Base-by-base conservation (phyloP, 768 basidiomycete genomes). In the Pisolithus orientalis region DNA sequence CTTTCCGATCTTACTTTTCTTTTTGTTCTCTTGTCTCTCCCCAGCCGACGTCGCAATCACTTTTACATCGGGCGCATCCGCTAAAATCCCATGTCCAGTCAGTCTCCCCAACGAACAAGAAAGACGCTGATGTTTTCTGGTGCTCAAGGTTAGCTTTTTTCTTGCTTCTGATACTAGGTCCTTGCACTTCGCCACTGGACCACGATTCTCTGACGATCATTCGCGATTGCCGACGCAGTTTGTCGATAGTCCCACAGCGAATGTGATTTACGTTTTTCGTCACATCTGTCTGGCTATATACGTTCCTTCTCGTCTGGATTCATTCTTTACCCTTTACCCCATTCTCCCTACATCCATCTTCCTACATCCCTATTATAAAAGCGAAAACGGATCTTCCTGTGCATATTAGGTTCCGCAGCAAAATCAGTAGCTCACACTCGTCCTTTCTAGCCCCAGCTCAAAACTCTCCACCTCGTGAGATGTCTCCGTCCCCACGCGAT, bases 81-180 rank as follows among this genome's bases (percentile, higher is more conserved):
- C 61, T 62, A 62, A 62, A 64, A 58, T 44, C 51, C 59, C 63
- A 84, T 85, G 83, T 74, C 83, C 32, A 79, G 71, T 60, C 77
- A 79, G 59, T 80, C 80, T 27, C 79, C 80, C 14, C 79, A 83
- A 63, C 80, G 82, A 65, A 67, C 72, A 58, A 75, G 82, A 61
- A 81, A 79, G 64, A 58, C 75, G 9, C 79, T 75, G 60, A 68
- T 75, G 50, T 77, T 76, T 60, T 70, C 75, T 53, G 47, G 65
- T 38, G 73, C 72, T 48, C 78, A 76, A 71, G 76, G 82, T 81
- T 58, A 62, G 75, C 70, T 56, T 40, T 43, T 43, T 50, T 53
- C 59, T 61, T 53, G 62, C 59, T 54, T 59, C 57, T 54, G 17
- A 5, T 42, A 55, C 46, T 51, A 50, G 48, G 49, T 39, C 52